A percentile compares a stretch with the other conserved stretches of the same genome.
These are phyloP conservation scores for Cairneyella variabilis DNA, from an alignment of 495 filamentous ascomycete species.

Conservation along the genomic window DNA sequence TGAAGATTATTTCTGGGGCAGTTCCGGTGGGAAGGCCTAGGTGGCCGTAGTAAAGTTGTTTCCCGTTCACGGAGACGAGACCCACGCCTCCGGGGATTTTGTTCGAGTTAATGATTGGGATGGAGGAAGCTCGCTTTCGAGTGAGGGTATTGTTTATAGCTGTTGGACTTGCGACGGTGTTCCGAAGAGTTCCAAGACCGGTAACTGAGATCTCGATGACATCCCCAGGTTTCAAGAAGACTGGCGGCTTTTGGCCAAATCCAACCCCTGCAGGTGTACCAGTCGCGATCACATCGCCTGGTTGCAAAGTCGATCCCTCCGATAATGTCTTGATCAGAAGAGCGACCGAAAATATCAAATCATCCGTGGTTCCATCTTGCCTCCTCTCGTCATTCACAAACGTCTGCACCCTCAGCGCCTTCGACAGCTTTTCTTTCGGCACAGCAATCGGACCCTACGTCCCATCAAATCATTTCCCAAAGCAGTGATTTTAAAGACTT, in stretches of 20 bases:
- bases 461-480: no score
- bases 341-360: conserved; percentile 23
- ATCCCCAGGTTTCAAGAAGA: conserved; percentile 33
- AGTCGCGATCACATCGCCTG: conserved; percentile 37
- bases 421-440: neutral
- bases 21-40: no score
- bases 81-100: neutral
- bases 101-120: neutral
- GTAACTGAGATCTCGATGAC: conserved; percentile 33
- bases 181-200: neutral
- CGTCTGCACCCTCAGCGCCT: conserved; percentile 18
- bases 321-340: conserved; percentile 23
- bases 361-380: conserved; percentile 22
- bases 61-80: neutral
- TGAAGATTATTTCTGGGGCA: neutral
- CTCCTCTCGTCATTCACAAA: conserved; percentile 26
- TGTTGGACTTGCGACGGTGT: neutral
- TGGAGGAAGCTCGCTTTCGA: neutral
- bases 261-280: conserved; percentile 37
- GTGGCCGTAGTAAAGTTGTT: neutral
- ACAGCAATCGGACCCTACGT: conserved; percentile 36
- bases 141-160: neutral
- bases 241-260: conserved; percentile 28
- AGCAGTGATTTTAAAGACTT: no score
- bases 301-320: conserved; percentile 37